Conservation (phyloP, 2,329 filamentous ascomycete genomes). For the Samsoniella hepiali region DNA sequence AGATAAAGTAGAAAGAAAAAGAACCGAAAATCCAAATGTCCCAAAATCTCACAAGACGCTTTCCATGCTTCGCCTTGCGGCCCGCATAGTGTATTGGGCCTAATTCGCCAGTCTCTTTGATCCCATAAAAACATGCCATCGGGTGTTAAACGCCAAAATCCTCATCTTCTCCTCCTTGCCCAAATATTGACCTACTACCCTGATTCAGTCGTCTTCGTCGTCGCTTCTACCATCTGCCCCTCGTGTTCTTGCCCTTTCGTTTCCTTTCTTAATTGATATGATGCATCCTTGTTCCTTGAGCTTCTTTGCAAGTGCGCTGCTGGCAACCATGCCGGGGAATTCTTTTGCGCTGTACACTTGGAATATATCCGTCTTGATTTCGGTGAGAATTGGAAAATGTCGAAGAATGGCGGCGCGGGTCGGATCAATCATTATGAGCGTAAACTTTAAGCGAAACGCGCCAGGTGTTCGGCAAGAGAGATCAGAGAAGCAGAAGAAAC, state of each 20-base stretch:
- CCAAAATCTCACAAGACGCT: neutral
- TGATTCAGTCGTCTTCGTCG: slow-evolving; percentile 15
- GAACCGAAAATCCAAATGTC: neutral
- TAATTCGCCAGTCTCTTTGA: neutral
- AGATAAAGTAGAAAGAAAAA: slow-evolving; percentile 4
- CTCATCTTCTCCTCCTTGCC: neutral
- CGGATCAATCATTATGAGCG: slow-evolving; percentile 68
- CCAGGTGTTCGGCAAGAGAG: slow-evolving; percentile 76
- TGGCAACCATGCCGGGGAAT: slow-evolving; percentile 79
- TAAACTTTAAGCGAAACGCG: slow-evolving; percentile 70
- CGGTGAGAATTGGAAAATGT: slow-evolving; percentile 49
- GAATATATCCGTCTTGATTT: slow-evolving; percentile 66
- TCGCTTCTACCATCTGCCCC: slow-evolving; percentile 10
- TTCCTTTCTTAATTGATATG: slow-evolving; percentile 84
- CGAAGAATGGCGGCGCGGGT: slow-evolving; percentile 44
- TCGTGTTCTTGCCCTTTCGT: slow-evolving; percentile 44
- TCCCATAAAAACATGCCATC: neutral
- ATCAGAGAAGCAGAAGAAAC: slow-evolving; percentile 84
- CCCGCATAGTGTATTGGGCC: neutral
- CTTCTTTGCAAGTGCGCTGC: slow-evolving; percentile 68
- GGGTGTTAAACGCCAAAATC: neutral
- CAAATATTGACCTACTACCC: neutral
- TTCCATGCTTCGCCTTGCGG: neutral
- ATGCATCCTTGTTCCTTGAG: slow-evolving; percentile 78
- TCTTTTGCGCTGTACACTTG: slow-evolving; percentile 81